phyloP scores from a whole-genome alignment of 352 stramenopile species.

The Phytophthora nicotianae region DNA sequence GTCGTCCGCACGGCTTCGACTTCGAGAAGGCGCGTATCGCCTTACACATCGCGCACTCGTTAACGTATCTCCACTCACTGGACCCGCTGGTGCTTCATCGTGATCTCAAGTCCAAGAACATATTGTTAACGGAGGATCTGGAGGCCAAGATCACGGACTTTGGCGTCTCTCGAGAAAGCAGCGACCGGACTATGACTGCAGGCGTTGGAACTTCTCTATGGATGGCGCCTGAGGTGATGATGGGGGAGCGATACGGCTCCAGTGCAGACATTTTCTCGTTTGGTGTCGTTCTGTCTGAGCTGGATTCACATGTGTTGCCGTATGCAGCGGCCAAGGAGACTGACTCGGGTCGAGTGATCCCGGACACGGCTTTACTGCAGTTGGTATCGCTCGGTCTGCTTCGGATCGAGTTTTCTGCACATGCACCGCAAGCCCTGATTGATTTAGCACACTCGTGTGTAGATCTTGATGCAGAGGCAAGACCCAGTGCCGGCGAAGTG shows the following conservation, averaged over 20 bases:
- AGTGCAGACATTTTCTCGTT: conserved; percentile 61
- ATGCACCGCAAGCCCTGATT: conserved; percentile 28
- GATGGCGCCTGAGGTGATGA: conserved; percentile 56
- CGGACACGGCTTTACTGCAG: conserved; percentile 47
- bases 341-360: conserved; percentile 26
- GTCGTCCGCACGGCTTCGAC: conserved; percentile 40
- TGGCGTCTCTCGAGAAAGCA: conserved; percentile 41
- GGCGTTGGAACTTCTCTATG: conserved; percentile 45
- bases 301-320: conserved; percentile 48
- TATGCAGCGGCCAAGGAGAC: conserved; percentile 30
- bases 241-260: conserved; percentile 46
- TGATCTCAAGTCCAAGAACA: conserved; percentile 66
- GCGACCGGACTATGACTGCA: conserved; percentile 41
- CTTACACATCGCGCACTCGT: conserved; percentile 34
- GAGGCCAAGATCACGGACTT: conserved; percentile 59
- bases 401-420: conserved; percentile 39
- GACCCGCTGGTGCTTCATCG: conserved; percentile 45
- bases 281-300: conserved; percentile 46
- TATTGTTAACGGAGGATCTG: conserved; percentile 36
- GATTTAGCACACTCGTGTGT: conserved; percentile 43
- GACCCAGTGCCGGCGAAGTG: conserved; percentile 40
- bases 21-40: conserved; percentile 41
- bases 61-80: conserved; percentile 56
- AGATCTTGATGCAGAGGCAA: conserved; percentile 34
- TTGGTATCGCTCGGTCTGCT: conserved; percentile 46